Evolutionary conservation across 1,139 yeast species (phyloP), one percentile per base, ranked within the genome.

Genomic region (Geotrichum siamense): DNA sequence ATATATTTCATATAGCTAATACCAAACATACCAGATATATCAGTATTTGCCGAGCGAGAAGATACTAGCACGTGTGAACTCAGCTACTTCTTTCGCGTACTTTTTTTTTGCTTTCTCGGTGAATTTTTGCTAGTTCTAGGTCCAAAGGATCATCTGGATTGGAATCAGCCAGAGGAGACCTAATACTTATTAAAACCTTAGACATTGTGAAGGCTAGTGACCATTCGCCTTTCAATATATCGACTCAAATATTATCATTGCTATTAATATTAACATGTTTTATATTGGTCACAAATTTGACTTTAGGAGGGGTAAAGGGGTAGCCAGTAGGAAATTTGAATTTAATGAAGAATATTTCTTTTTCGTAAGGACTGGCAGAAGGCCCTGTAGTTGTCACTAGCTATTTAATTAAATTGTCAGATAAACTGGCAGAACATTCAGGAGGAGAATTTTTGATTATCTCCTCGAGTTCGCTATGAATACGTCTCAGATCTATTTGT

Each of bases 371-470:
- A 43, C 91, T 81, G 68, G 85, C 96, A 53, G 91, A 75, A 40
- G 96, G 96, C 39, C 96, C 96, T 89, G 85, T 82, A 65, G 86
- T 86, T 47, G 95, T 85, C 38, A 95, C 96, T 68, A 85, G 94
- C 96, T 95, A 86, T 73, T 85, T 94, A 70, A 80, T 85, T 63
- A 86, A 72, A 63, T 86, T 95, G 60, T 91, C 97, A 43, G 86
- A 93, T 58, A 98, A 98, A 41, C 98, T 98, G 9, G 98, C 98
- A 32, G 97, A 87, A 69, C 98, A 91, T 41, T 96, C 87, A 49
- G 97, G 84, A 60, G 97, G 98, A 53, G 98, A 98, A 66, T 91
- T 98, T 76, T 95, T 85, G 9, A 13, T 5, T 1, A 89, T 76
- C 69, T 89, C 97, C 58, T 82, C 81, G 62, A 89, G 76, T 71